Conservation (phyloP, 441 rosid genomes). For the Gossypium gossypioides region DNA sequence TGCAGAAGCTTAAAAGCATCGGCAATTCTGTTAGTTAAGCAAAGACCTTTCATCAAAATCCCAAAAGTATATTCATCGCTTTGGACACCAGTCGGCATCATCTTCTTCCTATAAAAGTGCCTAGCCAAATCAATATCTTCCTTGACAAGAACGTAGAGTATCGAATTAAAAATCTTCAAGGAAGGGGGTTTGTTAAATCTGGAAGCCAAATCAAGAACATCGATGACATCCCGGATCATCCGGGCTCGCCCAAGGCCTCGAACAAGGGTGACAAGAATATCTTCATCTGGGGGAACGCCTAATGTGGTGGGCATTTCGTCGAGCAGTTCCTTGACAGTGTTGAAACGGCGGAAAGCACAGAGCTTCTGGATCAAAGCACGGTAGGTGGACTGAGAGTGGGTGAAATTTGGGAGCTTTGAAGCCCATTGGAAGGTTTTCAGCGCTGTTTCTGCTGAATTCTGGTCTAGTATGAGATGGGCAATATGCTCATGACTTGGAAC, state of each 20-base stretch:
- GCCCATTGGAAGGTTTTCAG: constrained; percentile 74
- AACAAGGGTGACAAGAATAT: constrained; percentile 48
- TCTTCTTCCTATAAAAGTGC: constrained; percentile 56
- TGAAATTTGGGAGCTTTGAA: constrained; percentile 46
- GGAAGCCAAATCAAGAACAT: constrained; percentile 41
- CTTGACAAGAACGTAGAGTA: constrained; percentile 68
- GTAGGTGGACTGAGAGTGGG: constrained; percentile 71
- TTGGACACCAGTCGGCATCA: constrained; percentile 53
- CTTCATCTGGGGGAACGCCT: constrained; percentile 60
- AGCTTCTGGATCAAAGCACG: constrained; percentile 55
- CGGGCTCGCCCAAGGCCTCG: constrained; percentile 63
- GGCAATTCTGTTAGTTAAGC: constrained; percentile 68
- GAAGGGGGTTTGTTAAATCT: constrained; percentile 49
- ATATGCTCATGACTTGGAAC: constrained; percentile 53
- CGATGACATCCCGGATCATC: constrained; percentile 37
- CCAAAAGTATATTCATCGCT: constrained; percentile 82
- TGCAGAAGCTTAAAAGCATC: constrained; percentile 82
- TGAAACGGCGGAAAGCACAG: constrained; percentile 51
- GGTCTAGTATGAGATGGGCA: constrained; percentile 57
- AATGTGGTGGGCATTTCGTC: constrained; percentile 70
- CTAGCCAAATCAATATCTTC: constrained; percentile 76
- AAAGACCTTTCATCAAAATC: constrained; percentile 84
- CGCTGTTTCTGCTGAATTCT: constrained; percentile 52
- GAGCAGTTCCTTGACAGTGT: constrained; percentile 55
- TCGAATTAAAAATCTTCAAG: constrained; percentile 52